phyloP scores from a whole-genome alignment of 345 rosid genomes.

The Gossypium australe region DNA sequence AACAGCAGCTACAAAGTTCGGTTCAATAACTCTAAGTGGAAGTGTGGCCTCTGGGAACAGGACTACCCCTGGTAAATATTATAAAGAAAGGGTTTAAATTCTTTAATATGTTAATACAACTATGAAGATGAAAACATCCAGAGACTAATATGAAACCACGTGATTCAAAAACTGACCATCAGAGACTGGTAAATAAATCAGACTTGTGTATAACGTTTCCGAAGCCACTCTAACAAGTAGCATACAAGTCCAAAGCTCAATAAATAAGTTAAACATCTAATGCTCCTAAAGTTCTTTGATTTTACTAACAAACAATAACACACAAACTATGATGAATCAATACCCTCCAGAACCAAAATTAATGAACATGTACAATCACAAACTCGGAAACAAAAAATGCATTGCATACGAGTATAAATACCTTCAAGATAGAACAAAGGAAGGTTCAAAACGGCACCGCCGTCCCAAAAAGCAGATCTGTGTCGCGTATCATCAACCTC shows the following conservation, averaged over 20 bases:
- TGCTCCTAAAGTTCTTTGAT: background rate
- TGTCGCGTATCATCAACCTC: conserved; percentile 87
- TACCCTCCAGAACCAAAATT: background rate
- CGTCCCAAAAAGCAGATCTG: conserved; percentile 70
- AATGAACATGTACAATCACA: background rate
- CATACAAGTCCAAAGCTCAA: background rate
- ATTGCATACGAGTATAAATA: conserved; percentile 8
- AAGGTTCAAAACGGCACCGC: conserved; percentile 56
- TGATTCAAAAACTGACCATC: background rate
- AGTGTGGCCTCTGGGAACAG: conserved; percentile 93
- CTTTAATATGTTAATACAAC: background rate
- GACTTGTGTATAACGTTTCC: background rate
- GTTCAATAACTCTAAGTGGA: conserved; percentile 78
- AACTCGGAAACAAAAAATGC: background rate
- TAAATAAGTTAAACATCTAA: background rate
- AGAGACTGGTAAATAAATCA: background rate
- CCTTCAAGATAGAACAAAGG: conserved; percentile 92
- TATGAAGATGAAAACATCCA: background rate
- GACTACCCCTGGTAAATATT: conserved; percentile 65
- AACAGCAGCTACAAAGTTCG: conserved; percentile 67
- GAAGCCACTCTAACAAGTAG: background rate
- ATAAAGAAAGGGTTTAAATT: conserved; percentile 16
- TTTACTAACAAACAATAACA: background rate
- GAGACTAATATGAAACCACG: background rate
- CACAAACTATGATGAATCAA: background rate